These are phyloP conservation scores for Biscogniauxia sp. DNA, from an alignment of 2,329 filamentous ascomycete species.

Conservation along the genomic window DNA sequence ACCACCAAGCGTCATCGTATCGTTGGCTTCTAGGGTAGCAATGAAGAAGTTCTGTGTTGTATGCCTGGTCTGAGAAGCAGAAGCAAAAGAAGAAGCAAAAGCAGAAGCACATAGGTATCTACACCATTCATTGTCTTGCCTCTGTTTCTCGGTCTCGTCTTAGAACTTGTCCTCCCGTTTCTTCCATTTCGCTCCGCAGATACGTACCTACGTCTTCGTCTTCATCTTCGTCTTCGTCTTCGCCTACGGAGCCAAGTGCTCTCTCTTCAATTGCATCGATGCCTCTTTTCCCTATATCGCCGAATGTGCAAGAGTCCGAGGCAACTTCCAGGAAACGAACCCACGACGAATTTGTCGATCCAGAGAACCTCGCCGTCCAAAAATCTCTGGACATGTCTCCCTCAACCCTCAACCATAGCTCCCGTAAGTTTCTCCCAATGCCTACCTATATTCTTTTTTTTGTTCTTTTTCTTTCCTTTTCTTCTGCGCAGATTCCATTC, in stretches of 20 bases:
- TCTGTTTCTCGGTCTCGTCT: neutral
- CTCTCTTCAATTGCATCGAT: conserved; percentile 32
- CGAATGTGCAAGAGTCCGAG: conserved; percentile 48
- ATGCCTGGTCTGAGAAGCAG: neutral
- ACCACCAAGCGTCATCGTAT: neutral
- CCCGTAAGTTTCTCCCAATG: conserved; percentile 18
- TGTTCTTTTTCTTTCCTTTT: too few relatives aligned
- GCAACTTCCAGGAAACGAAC: conserved; percentile 43
- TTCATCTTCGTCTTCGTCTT: neutral
- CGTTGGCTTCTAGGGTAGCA: neutral
- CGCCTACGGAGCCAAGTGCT: conserved; percentile 11
- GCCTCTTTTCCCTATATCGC: conserved; percentile 47
- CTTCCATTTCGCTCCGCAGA: neutral
- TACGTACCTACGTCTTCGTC: neutral
- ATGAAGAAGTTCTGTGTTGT: neutral
- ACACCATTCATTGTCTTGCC: neutral
- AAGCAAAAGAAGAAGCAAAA: neutral
- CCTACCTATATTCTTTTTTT: neutral
- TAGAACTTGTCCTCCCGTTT: neutral
- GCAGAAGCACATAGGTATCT: neutral
- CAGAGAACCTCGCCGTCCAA: conserved; percentile 17
- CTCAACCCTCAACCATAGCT: conserved; percentile 11
- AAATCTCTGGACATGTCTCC: conserved; percentile 18
- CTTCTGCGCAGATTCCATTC: neutral
- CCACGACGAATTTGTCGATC: conserved; percentile 43